Evolutionary conservation across 2,329 filamentous ascomycete genomes (phyloP).

Genomic region (Alternaria sp.): DNA sequence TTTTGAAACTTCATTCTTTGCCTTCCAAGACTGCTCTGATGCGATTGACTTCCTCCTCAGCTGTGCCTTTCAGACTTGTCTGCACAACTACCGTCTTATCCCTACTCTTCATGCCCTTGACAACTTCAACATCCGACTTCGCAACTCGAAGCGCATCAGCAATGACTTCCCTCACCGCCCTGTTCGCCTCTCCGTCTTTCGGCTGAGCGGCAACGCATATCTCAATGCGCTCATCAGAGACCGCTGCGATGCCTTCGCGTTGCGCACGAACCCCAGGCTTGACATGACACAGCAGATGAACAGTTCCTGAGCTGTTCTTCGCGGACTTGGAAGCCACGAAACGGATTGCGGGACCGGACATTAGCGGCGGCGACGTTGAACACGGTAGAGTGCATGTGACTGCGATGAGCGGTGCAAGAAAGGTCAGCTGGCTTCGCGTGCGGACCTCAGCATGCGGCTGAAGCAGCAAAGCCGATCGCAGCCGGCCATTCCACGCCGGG

Average conservation of each 20-base stretch:
- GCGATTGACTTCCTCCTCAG: constrained; percentile 33
- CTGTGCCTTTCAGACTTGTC: constrained; percentile 13
- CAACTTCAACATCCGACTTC: constrained; percentile 68
- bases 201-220: constrained; percentile 71
- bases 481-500: constrained; percentile 5
- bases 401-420: not conserved
- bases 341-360: constrained; percentile 33
- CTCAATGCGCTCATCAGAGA: constrained; percentile 65
- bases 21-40: constrained; percentile 20
- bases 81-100: constrained; percentile 61
- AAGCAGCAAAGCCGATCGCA: constrained; percentile 13
- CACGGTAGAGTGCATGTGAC: not conserved
- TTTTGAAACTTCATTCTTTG: not conserved
- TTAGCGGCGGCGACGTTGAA: not conserved
- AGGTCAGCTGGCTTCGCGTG: constrained; percentile 19
- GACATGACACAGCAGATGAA: constrained; percentile 70
- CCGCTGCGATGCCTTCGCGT: constrained; percentile 65
- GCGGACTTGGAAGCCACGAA: constrained; percentile 33
- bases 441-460: not conserved
- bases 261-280: constrained; percentile 69
- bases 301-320: constrained; percentile 15
- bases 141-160: constrained; percentile 67
- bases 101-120: constrained; percentile 67
- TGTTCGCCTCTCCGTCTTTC: constrained; percentile 72
- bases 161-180: constrained; percentile 68